A percentile compares a stretch with the other conserved stretches of the same genome.
These are phyloP conservation scores for Lepidium campestre DNA, from an alignment of 441 rosid species.

Conservation along the genomic window DNA sequence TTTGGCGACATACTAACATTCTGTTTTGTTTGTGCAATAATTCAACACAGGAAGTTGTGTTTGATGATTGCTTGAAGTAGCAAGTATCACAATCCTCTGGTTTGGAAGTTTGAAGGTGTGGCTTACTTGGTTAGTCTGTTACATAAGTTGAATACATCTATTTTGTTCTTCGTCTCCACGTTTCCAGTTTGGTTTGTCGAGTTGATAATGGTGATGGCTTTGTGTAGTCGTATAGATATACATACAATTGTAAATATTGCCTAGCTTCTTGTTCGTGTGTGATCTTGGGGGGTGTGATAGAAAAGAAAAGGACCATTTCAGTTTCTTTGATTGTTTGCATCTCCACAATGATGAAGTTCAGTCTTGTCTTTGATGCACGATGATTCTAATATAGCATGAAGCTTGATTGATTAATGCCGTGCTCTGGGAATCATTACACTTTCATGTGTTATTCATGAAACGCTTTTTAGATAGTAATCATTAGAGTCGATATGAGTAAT, in stretches of 20 bases:
- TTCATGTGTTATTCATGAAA: background rate
- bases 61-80: slow-evolving; percentile 21
- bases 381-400: background rate
- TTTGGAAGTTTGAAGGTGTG: slow-evolving; percentile 4
- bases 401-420: background rate
- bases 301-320: background rate
- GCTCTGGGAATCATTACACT: background rate
- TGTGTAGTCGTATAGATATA: background rate
- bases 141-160: background rate
- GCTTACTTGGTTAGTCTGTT: slow-evolving; percentile 4
- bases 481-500: background rate
- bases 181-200: background rate
- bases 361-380: background rate
- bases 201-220: background rate
- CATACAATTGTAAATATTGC: slow-evolving; percentile 17
- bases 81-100: background rate
- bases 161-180: background rate
- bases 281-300: background rate
- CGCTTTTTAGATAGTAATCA: background rate
- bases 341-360: background rate
- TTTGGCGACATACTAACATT: background rate
- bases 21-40: background rate
- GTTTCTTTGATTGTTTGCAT: background rate
- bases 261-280: background rate
- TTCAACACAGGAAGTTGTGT: slow-evolving; percentile 16